Evolutionary conservation across 768 basidiomycete genomes (phyloP), one percentile per base, ranked within the genome.

Genomic region (Tephrocybe sp.): DNA sequence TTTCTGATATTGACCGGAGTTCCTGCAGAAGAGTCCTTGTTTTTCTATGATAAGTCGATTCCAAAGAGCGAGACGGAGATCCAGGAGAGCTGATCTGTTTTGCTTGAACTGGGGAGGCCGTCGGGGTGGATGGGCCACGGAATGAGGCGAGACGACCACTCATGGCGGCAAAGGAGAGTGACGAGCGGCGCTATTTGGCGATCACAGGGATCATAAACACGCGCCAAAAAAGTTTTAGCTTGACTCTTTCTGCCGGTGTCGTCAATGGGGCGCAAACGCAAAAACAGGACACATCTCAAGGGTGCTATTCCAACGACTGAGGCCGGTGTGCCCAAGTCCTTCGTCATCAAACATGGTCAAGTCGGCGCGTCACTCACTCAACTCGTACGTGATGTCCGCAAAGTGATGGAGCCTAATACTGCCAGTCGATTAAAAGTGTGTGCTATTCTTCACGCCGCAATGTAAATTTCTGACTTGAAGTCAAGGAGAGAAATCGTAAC

Each of bases 371-470:
- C 91, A 7, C 73, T 97, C 48, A 70, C 84, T 4, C 91, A 94
- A 62, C 86, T 99, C 30, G 94, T 97, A 16, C 80, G 90, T 48
- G 95, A 99, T 70, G 73, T 97, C 62, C 77, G 97, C 61, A 90
- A 91, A 68, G 91, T 97, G 52, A 91, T 99, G 91, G 97, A 99
- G 65, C 97, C 97, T 52, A 92, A 97, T 62, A 99, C 97, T 12
- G 97, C 95, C 16, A 86, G 85, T 54, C 79, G 97, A 42, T 77
- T 99, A n/a, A 84, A 74, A 70, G 94, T 95, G 54, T 56, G 72
- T 72, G 19, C 22, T 40, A 12, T 8, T 10, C 18, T 18, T 41
- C 3, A 13, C 12, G 19, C 10, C 23, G 23, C 46, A 45, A 34
- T 9, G 31, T 47, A 15, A 42, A 36, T 22, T 43, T 15, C 39